phyloP scores from a whole-genome alignment of 1,139 yeast genomes.

The Debaryomyces fabryi region DNA sequence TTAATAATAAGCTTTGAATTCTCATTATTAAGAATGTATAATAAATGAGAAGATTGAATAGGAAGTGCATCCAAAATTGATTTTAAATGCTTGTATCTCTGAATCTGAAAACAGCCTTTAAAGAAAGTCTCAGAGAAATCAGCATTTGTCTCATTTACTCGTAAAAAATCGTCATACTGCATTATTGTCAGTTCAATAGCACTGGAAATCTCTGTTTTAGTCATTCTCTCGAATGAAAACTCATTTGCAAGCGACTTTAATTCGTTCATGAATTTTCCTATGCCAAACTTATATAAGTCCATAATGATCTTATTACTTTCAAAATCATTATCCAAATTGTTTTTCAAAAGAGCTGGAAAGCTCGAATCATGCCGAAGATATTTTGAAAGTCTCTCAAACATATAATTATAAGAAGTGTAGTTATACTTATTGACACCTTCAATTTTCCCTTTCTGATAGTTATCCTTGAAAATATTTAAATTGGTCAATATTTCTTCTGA shows the following conservation, averaged over 20 bases:
- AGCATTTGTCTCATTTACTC: slow-evolving; percentile 14
- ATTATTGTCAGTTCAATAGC: slow-evolving; percentile 25
- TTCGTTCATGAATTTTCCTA: slow-evolving; percentile 29
- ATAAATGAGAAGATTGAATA: slow-evolving; percentile 11
- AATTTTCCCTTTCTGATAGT: slow-evolving; percentile 25
- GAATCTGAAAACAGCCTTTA: slow-evolving; percentile 27
- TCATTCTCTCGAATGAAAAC: slow-evolving; percentile 22
- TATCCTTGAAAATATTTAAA: slow-evolving; percentile 32
- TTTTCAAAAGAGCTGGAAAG: slow-evolving; percentile 16
- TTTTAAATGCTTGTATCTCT: slow-evolving; percentile 29
- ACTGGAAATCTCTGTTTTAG: slow-evolving; percentile 18
- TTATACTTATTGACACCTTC: slow-evolving; percentile 21
- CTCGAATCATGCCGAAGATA: slow-evolving; percentile 16
- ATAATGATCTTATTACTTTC: slow-evolving; percentile 14
- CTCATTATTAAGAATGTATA: slow-evolving; percentile 11
- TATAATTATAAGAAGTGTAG: slow-evolving; percentile 22
- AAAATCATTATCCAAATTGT: slow-evolving; percentile 12
- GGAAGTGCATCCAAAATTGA: slow-evolving; percentile 22
- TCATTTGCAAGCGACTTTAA: slow-evolving; percentile 26
- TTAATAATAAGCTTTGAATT: slow-evolving; percentile 9
- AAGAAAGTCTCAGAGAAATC: slow-evolving; percentile 22
- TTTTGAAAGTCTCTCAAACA: slow-evolving; percentile 25
- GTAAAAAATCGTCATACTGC: slow-evolving; percentile 24
- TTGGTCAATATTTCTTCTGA: slow-evolving; percentile 31
- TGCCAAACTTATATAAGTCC: slow-evolving; percentile 26